Percentiles rank a stretch among this genome's conserved stretches.
Conservation (phyloP, 257 asterid genomes). For the Ilex asprella region DNA sequence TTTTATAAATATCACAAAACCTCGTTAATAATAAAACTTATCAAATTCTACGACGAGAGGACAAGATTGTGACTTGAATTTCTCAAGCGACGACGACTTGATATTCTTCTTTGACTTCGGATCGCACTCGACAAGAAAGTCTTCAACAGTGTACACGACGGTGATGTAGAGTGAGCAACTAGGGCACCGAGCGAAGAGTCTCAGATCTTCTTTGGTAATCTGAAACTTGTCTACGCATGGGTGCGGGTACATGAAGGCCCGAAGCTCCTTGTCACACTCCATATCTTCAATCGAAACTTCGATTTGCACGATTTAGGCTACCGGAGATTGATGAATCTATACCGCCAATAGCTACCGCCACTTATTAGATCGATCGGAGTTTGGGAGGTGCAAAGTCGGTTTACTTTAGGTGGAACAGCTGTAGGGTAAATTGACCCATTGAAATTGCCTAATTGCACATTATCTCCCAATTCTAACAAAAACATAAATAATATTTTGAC, state of each 20-base stretch:
- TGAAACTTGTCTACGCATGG: constrained; percentile 94
- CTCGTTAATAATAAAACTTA: no score
- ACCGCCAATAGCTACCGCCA: no score
- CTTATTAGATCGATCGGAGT: no score
- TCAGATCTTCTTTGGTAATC: constrained; percentile 74
- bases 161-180: constrained; percentile 89
- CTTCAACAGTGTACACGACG: constrained; percentile 73
- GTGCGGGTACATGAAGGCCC: constrained; percentile 80
- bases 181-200: constrained; percentile 80
- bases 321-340: no score
- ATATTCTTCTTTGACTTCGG: constrained; percentile 27
- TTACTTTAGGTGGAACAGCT: no score
- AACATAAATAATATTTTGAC: no score
- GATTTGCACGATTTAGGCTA: constrained; percentile 4
- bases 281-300: constrained; percentile 56
- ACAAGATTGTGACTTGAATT: background rate
- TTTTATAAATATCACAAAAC: no score
- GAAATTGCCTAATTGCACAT: no score
- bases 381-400: no score
- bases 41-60: no score
- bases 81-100: constrained; percentile 65
- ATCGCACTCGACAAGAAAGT: constrained; percentile 40
- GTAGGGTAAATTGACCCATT: no score
- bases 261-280: constrained; percentile 87
- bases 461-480: no score